Percentiles rank a stretch among this genome's conserved stretches.
These are phyloP conservation scores for Pisolithus tinctorius DNA, from an alignment of 768 basidiomycete genomes.

Conservation along the genomic window DNA sequence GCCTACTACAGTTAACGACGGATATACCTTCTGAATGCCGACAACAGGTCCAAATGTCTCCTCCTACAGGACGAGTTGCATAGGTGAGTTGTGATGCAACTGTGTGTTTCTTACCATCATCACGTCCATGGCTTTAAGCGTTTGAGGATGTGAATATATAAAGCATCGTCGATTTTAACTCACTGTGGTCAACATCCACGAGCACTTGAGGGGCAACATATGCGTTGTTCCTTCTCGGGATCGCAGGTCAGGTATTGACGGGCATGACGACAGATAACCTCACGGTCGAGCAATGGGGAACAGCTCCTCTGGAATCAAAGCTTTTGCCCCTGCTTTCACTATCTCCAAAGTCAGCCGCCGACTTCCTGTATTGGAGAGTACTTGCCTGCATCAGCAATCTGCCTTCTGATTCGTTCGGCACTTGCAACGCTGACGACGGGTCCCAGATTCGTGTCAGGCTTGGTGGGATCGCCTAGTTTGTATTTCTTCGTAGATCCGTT, in stretches of 20 bases:
- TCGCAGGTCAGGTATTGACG: background rate
- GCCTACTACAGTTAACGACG: background rate
- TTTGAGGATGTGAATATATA: conserved; percentile 2
- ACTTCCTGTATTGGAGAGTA: background rate
- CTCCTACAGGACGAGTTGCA: conserved; percentile 37
- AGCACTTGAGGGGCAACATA: conserved; percentile 91
- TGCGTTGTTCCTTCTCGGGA: conserved; percentile 55
- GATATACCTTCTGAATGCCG: conserved; percentile 80
- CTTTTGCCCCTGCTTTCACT: conserved; percentile 76
- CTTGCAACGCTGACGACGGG: conserved; percentile 89
- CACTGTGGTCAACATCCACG: conserved; percentile 82
- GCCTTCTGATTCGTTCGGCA: conserved; percentile 79
- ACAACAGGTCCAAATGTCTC: conserved; percentile 93
- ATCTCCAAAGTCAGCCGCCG: background rate
- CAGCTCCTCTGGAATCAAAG: conserved; percentile 60
- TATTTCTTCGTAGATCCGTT: conserved; percentile 46
- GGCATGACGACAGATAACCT: conserved; percentile 16
- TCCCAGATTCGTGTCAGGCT: conserved; percentile 70
- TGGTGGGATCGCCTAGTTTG: conserved; percentile 81
- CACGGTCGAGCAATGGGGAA: conserved; percentile 68
- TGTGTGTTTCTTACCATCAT: conserved; percentile 58
- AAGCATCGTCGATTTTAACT: conserved; percentile 24
- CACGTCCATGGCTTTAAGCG: conserved; percentile 69
- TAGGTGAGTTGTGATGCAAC: background rate
- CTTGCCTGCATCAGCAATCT: conserved; percentile 78